Percentiles rank a stretch among this genome's conserved stretches.
These are phyloP conservation scores for Russula foetens DNA, from an alignment of 768 basidiomycete genomes.

Conservation along the genomic window DNA sequence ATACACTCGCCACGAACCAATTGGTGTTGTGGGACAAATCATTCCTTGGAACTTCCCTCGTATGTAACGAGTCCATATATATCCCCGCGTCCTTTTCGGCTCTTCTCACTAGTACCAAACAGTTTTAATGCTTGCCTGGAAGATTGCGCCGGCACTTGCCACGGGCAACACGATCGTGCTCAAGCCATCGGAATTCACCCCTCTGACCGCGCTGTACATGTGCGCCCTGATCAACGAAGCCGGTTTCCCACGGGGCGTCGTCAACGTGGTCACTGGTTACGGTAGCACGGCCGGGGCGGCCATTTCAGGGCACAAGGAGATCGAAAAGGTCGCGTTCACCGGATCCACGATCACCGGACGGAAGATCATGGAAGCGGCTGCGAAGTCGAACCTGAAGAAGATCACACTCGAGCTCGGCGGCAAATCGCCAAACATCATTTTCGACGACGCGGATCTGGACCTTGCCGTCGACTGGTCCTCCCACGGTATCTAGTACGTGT, in stretches of 20 bases:
- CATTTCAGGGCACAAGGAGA: slow-evolving; percentile 44
- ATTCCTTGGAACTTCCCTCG: slow-evolving; percentile 64
- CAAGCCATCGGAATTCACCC: slow-evolving; percentile 62
- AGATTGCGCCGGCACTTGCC: slow-evolving; percentile 56
- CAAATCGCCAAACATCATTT: slow-evolving; percentile 55
- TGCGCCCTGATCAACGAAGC: slow-evolving; percentile 43
- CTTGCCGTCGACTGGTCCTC: slow-evolving; percentile 50
- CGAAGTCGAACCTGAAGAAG: slow-evolving; percentile 55
- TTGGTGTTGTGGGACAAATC: slow-evolving; percentile 48
- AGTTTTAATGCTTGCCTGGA: slow-evolving; percentile 52
- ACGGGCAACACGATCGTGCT: slow-evolving; percentile 53
- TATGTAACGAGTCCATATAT: slow-evolving; percentile 21
- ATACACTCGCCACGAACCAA: slow-evolving; percentile 56
- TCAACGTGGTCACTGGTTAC: slow-evolving; percentile 52
- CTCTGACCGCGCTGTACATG: slow-evolving; percentile 44
- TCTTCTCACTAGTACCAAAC: background rate
- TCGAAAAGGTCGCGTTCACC: slow-evolving; percentile 69
- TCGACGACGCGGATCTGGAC: slow-evolving; percentile 53
- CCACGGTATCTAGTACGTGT: slow-evolving; percentile 48
- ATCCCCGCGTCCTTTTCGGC: background rate
- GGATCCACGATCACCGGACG: slow-evolving; percentile 61
- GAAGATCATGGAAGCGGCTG: slow-evolving; percentile 53
- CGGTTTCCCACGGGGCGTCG: slow-evolving; percentile 54
- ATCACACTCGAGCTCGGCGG: slow-evolving; percentile 71
- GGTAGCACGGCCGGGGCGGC: slow-evolving; percentile 49